phyloP scores from a whole-genome alignment of 495 filamentous ascomycete species.

The Elasticomyces elasticus region DNA sequence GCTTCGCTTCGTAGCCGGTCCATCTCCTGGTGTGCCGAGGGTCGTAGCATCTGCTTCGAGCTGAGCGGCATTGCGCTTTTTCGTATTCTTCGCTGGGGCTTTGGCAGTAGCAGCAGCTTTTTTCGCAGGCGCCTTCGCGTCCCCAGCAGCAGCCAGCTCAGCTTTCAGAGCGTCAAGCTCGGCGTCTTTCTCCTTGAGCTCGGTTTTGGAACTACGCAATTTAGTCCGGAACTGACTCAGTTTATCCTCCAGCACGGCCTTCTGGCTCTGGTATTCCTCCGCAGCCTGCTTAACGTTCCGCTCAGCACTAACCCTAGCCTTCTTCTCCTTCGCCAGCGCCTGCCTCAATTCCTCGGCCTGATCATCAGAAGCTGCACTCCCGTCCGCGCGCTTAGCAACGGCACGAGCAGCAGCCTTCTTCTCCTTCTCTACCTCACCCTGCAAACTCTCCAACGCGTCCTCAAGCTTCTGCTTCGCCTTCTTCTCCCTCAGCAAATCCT shows the following conservation, averaged over 20 bases:
- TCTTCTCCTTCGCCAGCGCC: slow-evolving; percentile 35
- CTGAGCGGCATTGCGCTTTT: slow-evolving; percentile 38
- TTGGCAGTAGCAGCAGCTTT: slow-evolving; percentile 14
- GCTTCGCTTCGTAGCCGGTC: slow-evolving; percentile 34
- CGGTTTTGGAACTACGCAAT: slow-evolving; percentile 53
- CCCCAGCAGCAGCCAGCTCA: slow-evolving; percentile 27
- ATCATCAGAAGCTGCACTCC: slow-evolving; percentile 16
- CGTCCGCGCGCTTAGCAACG: slow-evolving; percentile 21
- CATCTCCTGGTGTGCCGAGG: slow-evolving; percentile 60
- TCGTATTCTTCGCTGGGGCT: slow-evolving; percentile 29
- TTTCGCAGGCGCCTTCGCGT: slow-evolving; percentile 2
- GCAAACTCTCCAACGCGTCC: slow-evolving; percentile 37
- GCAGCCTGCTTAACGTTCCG: slow-evolving; percentile 29
- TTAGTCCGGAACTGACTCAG: slow-evolving; percentile 59
- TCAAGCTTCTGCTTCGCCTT: slow-evolving; percentile 32
- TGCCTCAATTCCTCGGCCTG: slow-evolving; percentile 31
- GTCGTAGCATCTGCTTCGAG: slow-evolving; percentile 40
- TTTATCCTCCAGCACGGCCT: slow-evolving; percentile 52
- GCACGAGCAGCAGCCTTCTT: slow-evolving; percentile 19
- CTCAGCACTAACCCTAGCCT: slow-evolving; percentile 34
- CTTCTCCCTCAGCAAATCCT: slow-evolving; percentile 45
- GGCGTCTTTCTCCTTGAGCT: slow-evolving; percentile 51
- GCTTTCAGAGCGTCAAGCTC: slow-evolving; percentile 39
- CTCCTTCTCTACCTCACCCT: slow-evolving; percentile 24
- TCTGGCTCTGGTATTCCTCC: slow-evolving; percentile 45